phyloP scores from a whole-genome alignment of 805 yeast species.

The Suhomyces sp. region DNA sequence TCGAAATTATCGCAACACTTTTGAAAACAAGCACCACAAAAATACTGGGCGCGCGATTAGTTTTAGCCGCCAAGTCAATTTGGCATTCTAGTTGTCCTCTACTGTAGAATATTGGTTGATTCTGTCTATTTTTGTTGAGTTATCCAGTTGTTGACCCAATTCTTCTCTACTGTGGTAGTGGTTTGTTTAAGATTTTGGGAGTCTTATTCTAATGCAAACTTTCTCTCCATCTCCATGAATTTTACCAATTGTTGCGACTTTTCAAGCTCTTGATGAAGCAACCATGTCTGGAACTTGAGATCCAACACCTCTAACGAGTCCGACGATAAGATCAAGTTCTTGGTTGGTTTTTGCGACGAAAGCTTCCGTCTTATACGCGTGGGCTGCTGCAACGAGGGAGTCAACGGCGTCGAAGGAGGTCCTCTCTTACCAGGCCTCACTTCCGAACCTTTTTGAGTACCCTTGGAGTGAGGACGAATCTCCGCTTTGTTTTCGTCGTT shows the following conservation, averaged over 20 bases:
- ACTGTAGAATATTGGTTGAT: no score
- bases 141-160: no score
- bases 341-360: slow-evolving; percentile 3
- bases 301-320: slow-evolving; percentile 18
- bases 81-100: no score
- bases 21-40: no score
- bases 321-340: not conserved
- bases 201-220: slow-evolving; percentile 9
- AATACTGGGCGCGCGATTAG: no score
- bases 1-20: no score
- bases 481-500: not conserved
- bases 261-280: slow-evolving; percentile 20
- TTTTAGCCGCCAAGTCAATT: no score
- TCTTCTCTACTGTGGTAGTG: no score
- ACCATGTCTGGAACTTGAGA: slow-evolving; percentile 32
- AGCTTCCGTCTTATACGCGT: slow-evolving; percentile 16
- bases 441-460: not conserved
- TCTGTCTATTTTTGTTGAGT: no score
- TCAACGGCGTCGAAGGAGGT: slow-evolving; percentile 36
- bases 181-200: not conserved
- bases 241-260: slow-evolving; percentile 21
- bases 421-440: slow-evolving; percentile 4
- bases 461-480: not conserved
- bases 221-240: slow-evolving; percentile 33
- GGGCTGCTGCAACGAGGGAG: slow-evolving; percentile 24